These are phyloP conservation scores for Saccharomyces hybrid DNA, from an alignment of 1,139 yeast genomes.

Conservation along the genomic window DNA sequence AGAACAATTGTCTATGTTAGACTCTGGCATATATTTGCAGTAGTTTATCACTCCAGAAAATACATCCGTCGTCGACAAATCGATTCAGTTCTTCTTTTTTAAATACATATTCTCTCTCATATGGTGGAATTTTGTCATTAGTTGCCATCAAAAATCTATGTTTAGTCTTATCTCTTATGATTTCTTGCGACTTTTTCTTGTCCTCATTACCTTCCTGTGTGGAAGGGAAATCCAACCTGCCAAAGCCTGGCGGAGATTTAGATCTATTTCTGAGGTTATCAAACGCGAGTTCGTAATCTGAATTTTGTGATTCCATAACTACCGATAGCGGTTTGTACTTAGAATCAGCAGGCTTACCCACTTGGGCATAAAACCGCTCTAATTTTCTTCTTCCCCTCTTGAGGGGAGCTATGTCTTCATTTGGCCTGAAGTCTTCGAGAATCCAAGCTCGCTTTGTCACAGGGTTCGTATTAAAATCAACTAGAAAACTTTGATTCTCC, in stretches of 20 bases:
- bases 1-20: background rate
- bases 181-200: conserved; percentile 28
- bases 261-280: conserved; percentile 37
- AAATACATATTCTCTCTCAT: conserved; percentile 27
- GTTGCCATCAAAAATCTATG: conserved; percentile 35
- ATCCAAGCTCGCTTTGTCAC: conserved; percentile 30
- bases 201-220: conserved; percentile 44
- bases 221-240: conserved; percentile 52
- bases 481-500: background rate
- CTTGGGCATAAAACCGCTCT: conserved; percentile 15
- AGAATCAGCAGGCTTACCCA: conserved; percentile 14
- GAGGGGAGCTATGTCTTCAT: conserved; percentile 12
- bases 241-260: conserved; percentile 60
- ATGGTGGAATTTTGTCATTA: conserved; percentile 25
- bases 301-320: background rate
- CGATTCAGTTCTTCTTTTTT: conserved; percentile 31
- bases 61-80: conserved; percentile 39
- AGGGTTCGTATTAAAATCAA: conserved; percentile 31
- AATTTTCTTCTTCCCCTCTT: conserved; percentile 12
- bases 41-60: conserved; percentile 23
- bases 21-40: conserved; percentile 19
- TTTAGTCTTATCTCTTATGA: conserved; percentile 33
- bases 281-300: conserved; percentile 12
- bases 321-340: background rate
- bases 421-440: conserved; percentile 29